Percentiles rank a stretch among this genome's conserved stretches.
Evolutionary conservation across 208 protist genomes (phyloP).

Genomic region (Leptomonas seymouri): DNA sequence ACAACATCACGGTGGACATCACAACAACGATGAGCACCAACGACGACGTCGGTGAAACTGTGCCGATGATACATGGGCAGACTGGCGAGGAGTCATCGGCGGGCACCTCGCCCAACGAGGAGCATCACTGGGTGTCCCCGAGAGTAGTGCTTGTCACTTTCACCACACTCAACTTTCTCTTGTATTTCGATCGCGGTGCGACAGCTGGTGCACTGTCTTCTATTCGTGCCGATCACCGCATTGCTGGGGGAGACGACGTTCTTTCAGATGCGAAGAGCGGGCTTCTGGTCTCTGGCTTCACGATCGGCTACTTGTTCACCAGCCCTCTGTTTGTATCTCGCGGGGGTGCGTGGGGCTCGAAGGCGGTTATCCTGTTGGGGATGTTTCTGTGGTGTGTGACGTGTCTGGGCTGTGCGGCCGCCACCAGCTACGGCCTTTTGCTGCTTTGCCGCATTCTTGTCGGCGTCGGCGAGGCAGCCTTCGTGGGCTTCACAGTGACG

Average conservation of each 20-base stretch:
- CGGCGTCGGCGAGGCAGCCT: constrained; percentile 85
- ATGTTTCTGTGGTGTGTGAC: constrained; percentile 64
- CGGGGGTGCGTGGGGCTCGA: constrained; percentile 36
- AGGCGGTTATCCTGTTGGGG: constrained; percentile 53
- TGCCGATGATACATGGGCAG: neutral
- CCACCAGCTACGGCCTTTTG: constrained; percentile 56
- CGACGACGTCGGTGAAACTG: neutral
- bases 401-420: constrained; percentile 47
- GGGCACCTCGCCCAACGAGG: neutral
- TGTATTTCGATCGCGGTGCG: constrained; percentile 85
- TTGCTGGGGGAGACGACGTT: constrained; percentile 10
- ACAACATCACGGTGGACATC: neutral
- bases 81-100: neutral
- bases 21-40: neutral
- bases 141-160: constrained; percentile 54
- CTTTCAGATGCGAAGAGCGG: constrained; percentile 63
- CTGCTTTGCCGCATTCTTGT: constrained; percentile 60
- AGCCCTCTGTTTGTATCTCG: constrained; percentile 71
- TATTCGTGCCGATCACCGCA: constrained; percentile 41
- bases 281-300: constrained; percentile 75
- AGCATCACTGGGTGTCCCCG: constrained; percentile 4
- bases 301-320: constrained; percentile 76
- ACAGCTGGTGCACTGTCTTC: constrained; percentile 47
- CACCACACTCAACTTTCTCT: constrained; percentile 74
- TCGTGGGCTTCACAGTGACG: constrained; percentile 79